A percentile compares a stretch with the other conserved stretches of the same genome.
Conservation (phyloP, 176 grass and related monocot species). For the Aegilops umbellulata region DNA sequence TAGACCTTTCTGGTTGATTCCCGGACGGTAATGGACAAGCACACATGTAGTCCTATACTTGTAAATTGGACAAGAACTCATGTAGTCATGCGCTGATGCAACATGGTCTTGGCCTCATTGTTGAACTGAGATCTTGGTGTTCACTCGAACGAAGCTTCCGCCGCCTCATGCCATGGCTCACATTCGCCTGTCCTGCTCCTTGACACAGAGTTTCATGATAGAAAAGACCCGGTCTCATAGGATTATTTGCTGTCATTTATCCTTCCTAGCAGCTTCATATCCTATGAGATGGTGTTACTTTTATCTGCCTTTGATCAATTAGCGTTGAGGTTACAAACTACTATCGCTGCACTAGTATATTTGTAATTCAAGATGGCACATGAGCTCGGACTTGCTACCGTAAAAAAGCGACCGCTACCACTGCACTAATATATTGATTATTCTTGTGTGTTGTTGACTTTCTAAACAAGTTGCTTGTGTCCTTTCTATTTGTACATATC, state of each 20-base stretch:
- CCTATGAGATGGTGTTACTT: background rate
- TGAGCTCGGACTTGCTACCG: background rate
- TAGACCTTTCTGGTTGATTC: background rate
- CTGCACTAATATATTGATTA: no score
- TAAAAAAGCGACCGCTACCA: background rate
- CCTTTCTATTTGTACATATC: background rate
- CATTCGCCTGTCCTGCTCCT: background rate
- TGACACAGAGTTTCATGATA: background rate
- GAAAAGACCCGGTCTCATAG: no score
- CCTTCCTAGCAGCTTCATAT: background rate
- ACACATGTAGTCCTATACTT: background rate
- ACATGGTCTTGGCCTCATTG: background rate
- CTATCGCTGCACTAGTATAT: background rate
- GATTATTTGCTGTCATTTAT: background rate
- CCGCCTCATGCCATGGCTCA: background rate
- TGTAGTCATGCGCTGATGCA: no score
- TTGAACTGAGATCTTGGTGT: background rate
- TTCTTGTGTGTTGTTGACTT: background rate
- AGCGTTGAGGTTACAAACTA: background rate
- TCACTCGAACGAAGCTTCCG: background rate
- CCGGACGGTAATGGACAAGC: background rate
- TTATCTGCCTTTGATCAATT: background rate
- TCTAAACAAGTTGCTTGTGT: background rate
- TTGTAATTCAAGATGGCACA: background rate
- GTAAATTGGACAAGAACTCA: no score